These are phyloP conservation scores for Mycena latifolia DNA, from an alignment of 768 basidiomycete genomes.

Conservation along the genomic window DNA sequence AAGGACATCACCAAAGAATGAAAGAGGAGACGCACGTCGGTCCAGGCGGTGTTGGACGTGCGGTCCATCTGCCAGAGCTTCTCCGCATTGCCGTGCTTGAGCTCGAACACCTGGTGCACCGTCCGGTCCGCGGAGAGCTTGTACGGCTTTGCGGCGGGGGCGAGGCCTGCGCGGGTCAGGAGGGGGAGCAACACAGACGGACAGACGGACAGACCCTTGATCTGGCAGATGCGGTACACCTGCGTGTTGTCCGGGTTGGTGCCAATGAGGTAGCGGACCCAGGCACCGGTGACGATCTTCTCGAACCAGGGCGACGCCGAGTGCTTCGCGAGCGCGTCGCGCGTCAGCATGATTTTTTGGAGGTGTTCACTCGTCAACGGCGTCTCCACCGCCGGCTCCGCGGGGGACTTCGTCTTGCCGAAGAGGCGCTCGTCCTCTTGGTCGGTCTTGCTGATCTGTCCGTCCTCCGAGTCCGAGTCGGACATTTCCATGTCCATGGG, in stretches of 20 bases:
- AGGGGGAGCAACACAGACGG: background rate
- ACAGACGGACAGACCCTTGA: conserved; percentile 77
- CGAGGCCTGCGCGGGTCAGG: conserved; percentile 21
- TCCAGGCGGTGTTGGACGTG: conserved; percentile 82
- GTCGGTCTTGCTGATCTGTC: conserved; percentile 79
- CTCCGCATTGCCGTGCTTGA: conserved; percentile 81
- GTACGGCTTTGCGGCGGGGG: conserved; percentile 72
- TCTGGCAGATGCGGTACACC: conserved; percentile 87
- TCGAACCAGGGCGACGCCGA: conserved; percentile 88
- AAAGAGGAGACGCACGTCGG: conserved; percentile 59
- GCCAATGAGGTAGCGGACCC: conserved; percentile 91
- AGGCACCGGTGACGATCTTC: conserved; percentile 76
- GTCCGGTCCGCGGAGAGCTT: conserved; percentile 59
- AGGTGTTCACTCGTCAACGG: conserved; percentile 71
- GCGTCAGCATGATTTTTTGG: conserved; percentile 70
- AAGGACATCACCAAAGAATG: background rate
- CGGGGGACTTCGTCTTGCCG: conserved; percentile 55
- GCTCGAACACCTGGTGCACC: conserved; percentile 76
- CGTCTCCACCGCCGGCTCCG: conserved; percentile 47
- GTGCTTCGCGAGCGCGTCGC: conserved; percentile 79
- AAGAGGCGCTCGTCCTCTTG: conserved; percentile 77
- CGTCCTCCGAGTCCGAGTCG: conserved; percentile 83
- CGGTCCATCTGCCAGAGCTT: conserved; percentile 83
- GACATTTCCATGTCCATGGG: conserved; percentile 90
- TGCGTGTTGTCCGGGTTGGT: conserved; percentile 57